phyloP scores from a whole-genome alignment of 108 stramenopile species.

The Cyclotella cryptica region DNA sequence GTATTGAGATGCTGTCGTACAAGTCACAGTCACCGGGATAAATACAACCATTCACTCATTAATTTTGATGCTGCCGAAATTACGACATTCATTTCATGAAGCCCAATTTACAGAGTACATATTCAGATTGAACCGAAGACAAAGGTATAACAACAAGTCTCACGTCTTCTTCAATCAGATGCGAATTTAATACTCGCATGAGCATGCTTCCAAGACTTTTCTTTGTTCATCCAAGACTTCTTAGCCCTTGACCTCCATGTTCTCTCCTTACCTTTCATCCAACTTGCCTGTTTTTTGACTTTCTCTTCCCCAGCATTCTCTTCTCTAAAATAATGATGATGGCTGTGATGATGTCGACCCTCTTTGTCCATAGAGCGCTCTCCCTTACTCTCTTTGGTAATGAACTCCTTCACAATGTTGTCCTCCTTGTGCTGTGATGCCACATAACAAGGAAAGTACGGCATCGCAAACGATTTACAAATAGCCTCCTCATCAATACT shows the following conservation, averaged over 20 bases:
- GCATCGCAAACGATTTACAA: constrained; percentile 17
- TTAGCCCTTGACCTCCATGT: background rate
- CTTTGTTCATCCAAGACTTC: constrained; percentile 31
- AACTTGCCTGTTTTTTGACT: background rate
- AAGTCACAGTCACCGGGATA: too few species aligned
- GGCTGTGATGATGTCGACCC: background rate
- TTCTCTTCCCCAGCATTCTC: background rate
- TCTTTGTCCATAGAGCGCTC: background rate
- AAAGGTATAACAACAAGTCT: background rate
- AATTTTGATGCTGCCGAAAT: too few species aligned
- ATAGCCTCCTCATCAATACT: constrained; percentile 10
- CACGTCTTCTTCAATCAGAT: background rate
- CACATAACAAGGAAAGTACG: constrained; percentile 17
- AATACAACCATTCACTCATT: too few species aligned
- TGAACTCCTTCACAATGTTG: background rate
- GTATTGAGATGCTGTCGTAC: too few species aligned
- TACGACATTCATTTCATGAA: too few species aligned
- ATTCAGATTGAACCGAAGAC: background rate
- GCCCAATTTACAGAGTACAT: too few species aligned
- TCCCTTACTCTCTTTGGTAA: background rate
- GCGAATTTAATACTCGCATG: background rate
- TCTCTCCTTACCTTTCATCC: constrained; percentile 9
- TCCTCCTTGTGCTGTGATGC: background rate
- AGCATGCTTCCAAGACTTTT: constrained; percentile 36
- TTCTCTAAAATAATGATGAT: background rate